Evolutionary conservation across 495 filamentous ascomycete genomes (phyloP), one percentile per base, ranked within the genome.

Genomic region (Aspergillus baeticus): DNA sequence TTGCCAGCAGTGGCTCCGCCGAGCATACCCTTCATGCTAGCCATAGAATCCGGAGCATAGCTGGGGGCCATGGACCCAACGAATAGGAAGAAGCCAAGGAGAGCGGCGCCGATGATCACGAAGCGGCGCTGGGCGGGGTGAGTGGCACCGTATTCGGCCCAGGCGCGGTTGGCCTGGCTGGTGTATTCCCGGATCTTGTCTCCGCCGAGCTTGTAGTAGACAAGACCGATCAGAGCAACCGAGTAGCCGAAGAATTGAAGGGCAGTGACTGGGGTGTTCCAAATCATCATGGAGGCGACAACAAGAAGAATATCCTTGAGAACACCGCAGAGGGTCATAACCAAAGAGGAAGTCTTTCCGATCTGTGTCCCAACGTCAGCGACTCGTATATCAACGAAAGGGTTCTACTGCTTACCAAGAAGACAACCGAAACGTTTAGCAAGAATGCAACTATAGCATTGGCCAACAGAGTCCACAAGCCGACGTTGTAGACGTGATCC

Each of bases 251-350:
- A 96, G 76, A 89, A 87, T 76, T 98, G 94, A 42, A 95, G 84
- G 42, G 69, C 70, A 18, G 89, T 83, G 64, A 98, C 87, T 20
- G 86, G 84, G 58, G 91, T 94, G 54, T 86, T 78, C 87, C 90
- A 96, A 71, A 98, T 87, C 58, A 89, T 66, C 82, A 97, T 94
- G 53, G 91, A 96, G 49, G 90, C 89, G 51, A 79, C 75, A 45
- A 98, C 92, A 26, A 98, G 88, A 57, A 98, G 84, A 62, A 98
- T 93, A 79, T 98, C 94, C 82, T 98, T 98, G 67, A 98, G 85
- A 55, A 98, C 92, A 77, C 94, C 94, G 74, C 91, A 98, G 47
- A 98, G 88, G 36, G 94, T 98, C 71, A 97, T 90, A 67, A 97
- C 91, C 39, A 98, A 84, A 46, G 91, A 93, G 0, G 93, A 97